Percentiles rank a stretch among this genome's conserved stretches.
phyloP scores from a whole-genome alignment of 768 basidiomycete species.

The Mycena metata region DNA sequence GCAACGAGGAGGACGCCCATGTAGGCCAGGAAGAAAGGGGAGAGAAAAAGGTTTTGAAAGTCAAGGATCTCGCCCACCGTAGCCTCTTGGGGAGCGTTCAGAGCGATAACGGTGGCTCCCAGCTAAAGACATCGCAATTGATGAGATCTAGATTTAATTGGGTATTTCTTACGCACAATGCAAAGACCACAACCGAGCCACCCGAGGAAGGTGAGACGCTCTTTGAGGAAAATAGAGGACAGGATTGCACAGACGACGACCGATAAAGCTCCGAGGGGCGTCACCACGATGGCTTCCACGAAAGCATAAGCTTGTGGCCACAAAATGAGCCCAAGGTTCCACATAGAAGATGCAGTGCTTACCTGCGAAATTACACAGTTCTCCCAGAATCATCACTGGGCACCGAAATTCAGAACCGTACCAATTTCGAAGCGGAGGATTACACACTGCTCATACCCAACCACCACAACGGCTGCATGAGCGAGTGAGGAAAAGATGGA shows the following conservation, averaged over 20 bases:
- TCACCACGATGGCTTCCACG: slow-evolving; percentile 94
- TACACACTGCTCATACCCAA: slow-evolving; percentile 85
- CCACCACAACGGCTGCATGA: slow-evolving; percentile 87
- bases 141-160: background rate
- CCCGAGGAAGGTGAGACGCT: slow-evolving; percentile 93
- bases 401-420: slow-evolving; percentile 7
- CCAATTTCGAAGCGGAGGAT: background rate
- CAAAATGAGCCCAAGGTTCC: too few relatives aligned
- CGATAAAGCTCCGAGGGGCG: slow-evolving; percentile 94
- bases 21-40: slow-evolving; percentile 84
- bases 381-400: slow-evolving; percentile 91
- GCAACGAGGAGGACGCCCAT: slow-evolving; percentile 69
- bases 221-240: slow-evolving; percentile 92
- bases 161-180: slow-evolving; percentile 55
- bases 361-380: slow-evolving; percentile 89
- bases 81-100: slow-evolving; percentile 79
- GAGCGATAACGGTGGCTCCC: slow-evolving; percentile 88
- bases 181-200: slow-evolving; percentile 95
- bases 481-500: too few relatives aligned
- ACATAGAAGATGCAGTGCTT: too few relatives aligned
- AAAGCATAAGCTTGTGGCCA: slow-evolving; percentile 93
- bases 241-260: slow-evolving; percentile 95
- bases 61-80: slow-evolving; percentile 74
- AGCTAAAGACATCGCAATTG: slow-evolving; percentile 45
- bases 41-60: slow-evolving; percentile 84